Conservation (phyloP, 2,329 filamentous ascomycete genomes). For the Botrytis pseudocinerea region DNA sequence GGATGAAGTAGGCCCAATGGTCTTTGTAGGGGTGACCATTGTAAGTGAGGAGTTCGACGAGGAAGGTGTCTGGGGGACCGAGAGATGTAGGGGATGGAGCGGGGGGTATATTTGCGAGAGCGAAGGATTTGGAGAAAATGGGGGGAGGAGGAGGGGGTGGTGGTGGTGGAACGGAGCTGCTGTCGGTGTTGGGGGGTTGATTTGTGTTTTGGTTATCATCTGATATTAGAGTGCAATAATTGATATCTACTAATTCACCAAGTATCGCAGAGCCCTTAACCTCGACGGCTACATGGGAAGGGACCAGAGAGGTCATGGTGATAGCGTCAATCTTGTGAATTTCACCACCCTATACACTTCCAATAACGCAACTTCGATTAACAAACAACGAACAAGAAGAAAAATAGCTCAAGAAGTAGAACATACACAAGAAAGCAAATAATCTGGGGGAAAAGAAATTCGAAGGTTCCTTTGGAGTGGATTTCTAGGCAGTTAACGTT, state of each 20-base stretch:
- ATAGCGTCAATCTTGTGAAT: not conserved
- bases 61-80: not conserved
- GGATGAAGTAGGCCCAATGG: not conserved
- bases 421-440: not conserved
- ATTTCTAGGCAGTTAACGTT: not conserved
- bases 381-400: not conserved
- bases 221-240: not conserved
- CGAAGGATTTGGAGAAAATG: not conserved
- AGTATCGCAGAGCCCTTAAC: not conserved
- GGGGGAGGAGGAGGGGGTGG: not conserved
- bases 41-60: not conserved
- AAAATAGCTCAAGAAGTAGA: not conserved
- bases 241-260: not conserved
- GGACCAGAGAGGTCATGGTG: not conserved
- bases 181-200: not conserved
- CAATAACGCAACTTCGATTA: fast-evolving
- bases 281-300: not conserved
- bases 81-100: not conserved
- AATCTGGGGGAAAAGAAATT: not conserved
- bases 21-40: not conserved
- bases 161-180: not conserved
- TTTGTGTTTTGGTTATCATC: not conserved
- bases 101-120: not conserved
- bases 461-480: not conserved
- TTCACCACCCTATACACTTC: not conserved